Evolutionary conservation across 345 rosid species (phyloP).

Genomic region (Salix udensis): DNA sequence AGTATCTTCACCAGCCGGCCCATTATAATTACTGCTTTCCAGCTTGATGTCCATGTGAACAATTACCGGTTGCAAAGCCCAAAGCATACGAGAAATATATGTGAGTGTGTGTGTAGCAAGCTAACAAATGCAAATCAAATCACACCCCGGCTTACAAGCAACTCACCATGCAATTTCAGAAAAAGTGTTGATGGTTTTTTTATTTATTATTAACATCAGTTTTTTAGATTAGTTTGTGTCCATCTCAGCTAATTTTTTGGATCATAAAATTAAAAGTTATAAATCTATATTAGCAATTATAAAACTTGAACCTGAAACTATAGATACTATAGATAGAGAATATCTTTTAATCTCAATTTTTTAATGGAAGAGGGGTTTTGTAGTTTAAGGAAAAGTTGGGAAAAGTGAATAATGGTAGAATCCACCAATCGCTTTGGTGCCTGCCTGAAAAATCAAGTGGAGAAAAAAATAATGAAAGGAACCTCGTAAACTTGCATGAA

Average conservation of each 20-base stretch:
- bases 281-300: too few species aligned
- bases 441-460: neutral
- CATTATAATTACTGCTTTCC: neutral
- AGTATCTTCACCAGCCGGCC: neutral
- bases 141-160: neutral
- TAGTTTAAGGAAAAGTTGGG: too few species aligned
- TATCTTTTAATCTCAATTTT: too few species aligned
- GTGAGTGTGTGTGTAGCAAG: neutral
- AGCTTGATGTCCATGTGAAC: neutral
- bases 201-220: too few species aligned
- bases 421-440: neutral
- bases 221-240: too few species aligned
- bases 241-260: rapidly evolving
- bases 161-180: neutral
- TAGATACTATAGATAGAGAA: too few species aligned
- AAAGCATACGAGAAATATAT: neutral
- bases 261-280: too few species aligned
- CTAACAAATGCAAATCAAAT: neutral
- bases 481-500: constrained; percentile 39
- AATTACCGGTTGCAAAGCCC: neutral
- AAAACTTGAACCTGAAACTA: rapidly evolving
- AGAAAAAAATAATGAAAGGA: constrained; percentile 20
- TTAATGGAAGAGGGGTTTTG: too few species aligned
- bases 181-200: too few species aligned
- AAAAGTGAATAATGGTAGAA: too few species aligned